Evolutionary conservation across 2,329 filamentous ascomycete species (phyloP), one percentile per base, ranked within the genome.

Genomic region (Diaporthe vaccinii): DNA sequence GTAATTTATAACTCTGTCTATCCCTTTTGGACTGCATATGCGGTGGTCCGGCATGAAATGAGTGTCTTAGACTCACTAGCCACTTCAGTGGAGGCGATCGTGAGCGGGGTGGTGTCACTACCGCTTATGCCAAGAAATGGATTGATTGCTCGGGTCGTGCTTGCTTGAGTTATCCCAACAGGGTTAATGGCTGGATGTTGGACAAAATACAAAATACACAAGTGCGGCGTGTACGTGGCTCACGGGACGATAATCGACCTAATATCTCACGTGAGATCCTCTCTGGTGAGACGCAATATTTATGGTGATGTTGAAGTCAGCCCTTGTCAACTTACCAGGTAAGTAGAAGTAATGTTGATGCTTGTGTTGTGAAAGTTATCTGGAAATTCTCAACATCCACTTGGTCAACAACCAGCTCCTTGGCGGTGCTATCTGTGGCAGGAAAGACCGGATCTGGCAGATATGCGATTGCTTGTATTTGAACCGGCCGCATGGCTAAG

Each of bases 191-290:
- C 41, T 51, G 28, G 20, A 25, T 36, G 6, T 1, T 49, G 44
- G 20, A n/a, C 41, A 28, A 28, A 17, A 22, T 9, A 22, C 44
- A 8, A 14, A 36, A 31, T 5, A 31, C 4, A 7, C 22, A 28
- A 8, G 25, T 49, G 6, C 20, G 20, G 25, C n/a, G 9, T 49
- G 61, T 22, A 36, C 22, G 2, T 53, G 7, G 31, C 44, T 39
- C 20, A 12, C 15, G 6, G 36, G 44, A 10, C 15, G 6, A 51
- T 31, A 28, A 17, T 9, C 2, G 46, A 39, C 15, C 20, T n/a
- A 36, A 53, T 39, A 39, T 68, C 62, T 68, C 31, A 68, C 62
- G 46, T 68, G 46, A 68, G 62, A 68, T 20, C 22, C 7, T 68
- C 62, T 14, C 17, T 28, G 20, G 25, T 34, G 28, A 65, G 10